phyloP scores from a whole-genome alignment of 2,329 filamentous ascomycete genomes.

The Aspergillus pseudoviridinutans region DNA sequence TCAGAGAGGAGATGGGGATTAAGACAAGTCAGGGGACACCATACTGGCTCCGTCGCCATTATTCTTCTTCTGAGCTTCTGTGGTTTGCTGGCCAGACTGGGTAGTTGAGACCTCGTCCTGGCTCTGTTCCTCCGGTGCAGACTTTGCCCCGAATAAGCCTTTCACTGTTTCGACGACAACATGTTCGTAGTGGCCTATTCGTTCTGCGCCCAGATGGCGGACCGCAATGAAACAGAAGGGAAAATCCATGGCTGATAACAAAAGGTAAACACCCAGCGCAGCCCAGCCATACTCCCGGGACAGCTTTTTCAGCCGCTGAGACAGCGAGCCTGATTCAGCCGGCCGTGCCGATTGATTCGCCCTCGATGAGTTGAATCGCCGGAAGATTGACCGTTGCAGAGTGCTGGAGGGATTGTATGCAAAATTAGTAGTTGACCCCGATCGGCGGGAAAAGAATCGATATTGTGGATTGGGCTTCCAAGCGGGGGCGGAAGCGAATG shows the following conservation, averaged over 20 bases:
- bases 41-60: conserved; percentile 67
- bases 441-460: neutral
- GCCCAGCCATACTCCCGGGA: conserved; percentile 93
- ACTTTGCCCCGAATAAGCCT: conserved; percentile 3
- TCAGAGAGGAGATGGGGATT: neutral
- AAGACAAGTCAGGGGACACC: conserved; percentile 35
- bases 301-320: conserved; percentile 73
- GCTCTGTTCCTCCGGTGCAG: neutral
- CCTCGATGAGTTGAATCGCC: conserved; percentile 25
- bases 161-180: conserved; percentile 39
- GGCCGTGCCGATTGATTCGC: conserved; percentile 14
- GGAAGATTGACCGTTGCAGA: conserved; percentile 5
- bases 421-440: neutral
- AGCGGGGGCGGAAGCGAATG: neutral
- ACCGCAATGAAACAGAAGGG: conserved; percentile 94
- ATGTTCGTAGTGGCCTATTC: conserved; percentile 62
- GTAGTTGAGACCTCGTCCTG: neutral
- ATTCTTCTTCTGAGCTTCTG: conserved; percentile 59
- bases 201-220: conserved; percentile 74
- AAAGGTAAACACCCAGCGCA: conserved; percentile 85
- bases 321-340: conserved; percentile 51
- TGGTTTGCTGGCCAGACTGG: conserved; percentile 47
- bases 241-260: conserved; percentile 80
- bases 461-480: neutral
- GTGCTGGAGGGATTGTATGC: neutral